Conservation (phyloP, 352 stramenopile species). For the Phytophthora ohioensis region DNA sequence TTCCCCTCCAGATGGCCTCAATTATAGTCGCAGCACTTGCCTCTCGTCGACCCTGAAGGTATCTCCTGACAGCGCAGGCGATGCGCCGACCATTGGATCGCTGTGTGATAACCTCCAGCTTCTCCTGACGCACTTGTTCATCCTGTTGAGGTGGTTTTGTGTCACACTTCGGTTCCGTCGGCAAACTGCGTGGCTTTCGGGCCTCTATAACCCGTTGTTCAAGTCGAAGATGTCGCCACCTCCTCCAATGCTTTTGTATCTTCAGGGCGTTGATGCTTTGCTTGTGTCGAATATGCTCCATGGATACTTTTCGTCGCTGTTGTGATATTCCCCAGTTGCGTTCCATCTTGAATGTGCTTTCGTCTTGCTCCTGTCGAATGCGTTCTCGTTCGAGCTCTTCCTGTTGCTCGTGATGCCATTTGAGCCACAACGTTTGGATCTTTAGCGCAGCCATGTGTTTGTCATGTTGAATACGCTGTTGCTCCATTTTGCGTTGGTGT, state of each 20-base stretch:
- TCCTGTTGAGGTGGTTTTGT: background rate
- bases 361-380: constrained; percentile 37
- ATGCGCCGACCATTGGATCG: constrained; percentile 27
- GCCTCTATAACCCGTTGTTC: background rate
- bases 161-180: background rate
- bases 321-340: constrained; percentile 29
- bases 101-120: constrained; percentile 21
- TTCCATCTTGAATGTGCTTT: constrained; percentile 39
- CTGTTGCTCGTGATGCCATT: constrained; percentile 32
- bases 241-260: constrained; percentile 43
- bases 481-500: constrained; percentile 36
- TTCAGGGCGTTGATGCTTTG: constrained; percentile 35
- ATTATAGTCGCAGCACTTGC: constrained; percentile 38
- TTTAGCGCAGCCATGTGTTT: constrained; percentile 37
- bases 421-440: constrained; percentile 37
- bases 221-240: constrained; percentile 19
- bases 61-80: constrained; percentile 23
- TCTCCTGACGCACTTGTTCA: constrained; percentile 14
- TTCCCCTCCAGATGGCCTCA: constrained; percentile 37
- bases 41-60: constrained; percentile 12
- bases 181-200: background rate
- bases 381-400: constrained; percentile 35
- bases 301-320: constrained; percentile 26
- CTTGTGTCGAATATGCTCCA: constrained; percentile 31
- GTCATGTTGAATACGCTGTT: constrained; percentile 23